Evolutionary conservation across 108 stramenopile genomes (phyloP), one percentile per base, ranked within the genome.

Genomic region (Skeletonema menzelii): DNA sequence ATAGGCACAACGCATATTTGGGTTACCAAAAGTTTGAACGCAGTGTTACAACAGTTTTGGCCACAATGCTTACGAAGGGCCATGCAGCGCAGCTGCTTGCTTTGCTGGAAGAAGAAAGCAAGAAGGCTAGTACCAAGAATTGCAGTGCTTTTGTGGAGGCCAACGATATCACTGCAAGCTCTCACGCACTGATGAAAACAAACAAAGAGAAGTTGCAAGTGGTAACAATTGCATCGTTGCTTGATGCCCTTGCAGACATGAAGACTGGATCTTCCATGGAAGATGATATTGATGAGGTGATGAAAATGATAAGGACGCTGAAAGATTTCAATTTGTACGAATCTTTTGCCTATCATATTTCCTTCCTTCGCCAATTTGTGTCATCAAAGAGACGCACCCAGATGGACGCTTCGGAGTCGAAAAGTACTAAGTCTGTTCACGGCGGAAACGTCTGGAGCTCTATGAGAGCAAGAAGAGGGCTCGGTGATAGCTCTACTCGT

Each of bases 281-380:
- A 4, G 37, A 59, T 14, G 27, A 68, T 22, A 66, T 17, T 56
- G 26, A 60, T 26, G 77, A 67, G 22, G 65, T 58, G 27, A 27
- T 7, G 26, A 37, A 59, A 22, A 85, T 85, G 82, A 87, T 91
- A 24, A 70, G 70, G 58, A 70, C 84, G 24, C 65, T 91, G 20
- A 78, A 84, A 27, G 60, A 80, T 38, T 73, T 73, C 22, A 56
- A 67, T 8, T 63, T 13, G n/a, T 94, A 91, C 42, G 75, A 85
- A 38, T 61, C 47, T 0, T 94, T 86, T 72, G 93, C 93, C 22
- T 94, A 94, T 56, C 88, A 91, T 61, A 69, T 88, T 20, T 65
- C 84, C 20, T 61, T 88, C 14, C 67, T 94, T 49, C 77, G 79
- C 30, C 86, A 90, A 38, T 93, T 93, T 73, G 63, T 69, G 26